A percentile compares a stretch with the other conserved stretches of the same genome.
phyloP scores from a whole-genome alignment of 768 basidiomycete genomes.

The Chalciporus pseudorubinellus region DNA sequence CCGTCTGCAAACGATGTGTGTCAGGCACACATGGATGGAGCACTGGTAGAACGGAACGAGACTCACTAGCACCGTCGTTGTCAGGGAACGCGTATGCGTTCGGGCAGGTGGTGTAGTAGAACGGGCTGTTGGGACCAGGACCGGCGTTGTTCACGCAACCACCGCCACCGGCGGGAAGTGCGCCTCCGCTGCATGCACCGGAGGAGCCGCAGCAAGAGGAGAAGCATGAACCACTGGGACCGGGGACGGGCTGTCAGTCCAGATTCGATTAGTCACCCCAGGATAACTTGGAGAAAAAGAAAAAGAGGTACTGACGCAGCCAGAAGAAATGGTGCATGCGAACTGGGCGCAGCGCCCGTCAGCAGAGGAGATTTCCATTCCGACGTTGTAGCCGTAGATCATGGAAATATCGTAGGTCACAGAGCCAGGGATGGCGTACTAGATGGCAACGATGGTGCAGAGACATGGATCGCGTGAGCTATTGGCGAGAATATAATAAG shows the following conservation, averaged over 20 bases:
- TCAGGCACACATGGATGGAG: too few relatives aligned
- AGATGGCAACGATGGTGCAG: background rate
- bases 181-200: constrained; percentile 27
- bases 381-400: constrained; percentile 35
- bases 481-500: background rate
- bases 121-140: constrained; percentile 29
- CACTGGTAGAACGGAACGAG: too few relatives aligned
- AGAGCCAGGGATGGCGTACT: constrained; percentile 24
- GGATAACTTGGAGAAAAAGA: background rate
- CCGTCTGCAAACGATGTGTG: too few relatives aligned
- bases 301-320: constrained; percentile 26
- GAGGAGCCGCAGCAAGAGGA: constrained; percentile 31
- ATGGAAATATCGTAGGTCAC: constrained; percentile 35
- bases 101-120: constrained; percentile 28
- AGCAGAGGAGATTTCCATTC: constrained; percentile 33
- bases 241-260: constrained; percentile 25
- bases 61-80: constrained; percentile 30
- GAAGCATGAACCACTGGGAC: constrained; percentile 25
- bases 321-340: constrained; percentile 31
- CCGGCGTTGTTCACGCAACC: constrained; percentile 29
- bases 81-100: constrained; percentile 35
- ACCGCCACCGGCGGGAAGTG: constrained; percentile 27
- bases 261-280: too few relatives aligned
- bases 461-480: too few relatives aligned
- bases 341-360: constrained; percentile 26